A percentile compares a stretch with the other conserved stretches of the same genome.
Evolutionary conservation across 2,329 filamentous ascomycete genomes (phyloP).

Genomic region (Epichloe hybrida): DNA sequence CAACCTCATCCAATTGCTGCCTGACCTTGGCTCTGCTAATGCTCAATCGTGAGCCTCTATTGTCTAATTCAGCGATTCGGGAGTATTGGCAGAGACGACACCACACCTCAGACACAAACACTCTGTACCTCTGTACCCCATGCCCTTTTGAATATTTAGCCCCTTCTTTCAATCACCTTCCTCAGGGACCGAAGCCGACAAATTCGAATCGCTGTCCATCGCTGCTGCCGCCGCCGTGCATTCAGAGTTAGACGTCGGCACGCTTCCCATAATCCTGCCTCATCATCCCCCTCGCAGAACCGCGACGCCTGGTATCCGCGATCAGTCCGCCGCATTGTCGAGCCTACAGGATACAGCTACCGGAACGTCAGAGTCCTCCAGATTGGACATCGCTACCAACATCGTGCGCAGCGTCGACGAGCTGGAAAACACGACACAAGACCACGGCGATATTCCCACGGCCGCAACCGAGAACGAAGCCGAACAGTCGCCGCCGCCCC

Average conservation of each 20-base stretch:
- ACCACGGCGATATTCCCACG: constrained; percentile 11
- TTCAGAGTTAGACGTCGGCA: background rate
- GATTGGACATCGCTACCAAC: constrained; percentile 18
- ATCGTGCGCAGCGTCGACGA: constrained; percentile 14
- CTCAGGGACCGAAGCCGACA: background rate
- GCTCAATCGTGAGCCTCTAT: background rate
- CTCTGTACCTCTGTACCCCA: too few relatives aligned
- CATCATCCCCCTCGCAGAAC: background rate
- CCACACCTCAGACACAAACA: too few relatives aligned
- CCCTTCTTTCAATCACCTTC: background rate
- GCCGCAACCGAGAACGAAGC: constrained; percentile 13
- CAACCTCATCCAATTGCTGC: constrained; percentile 1
- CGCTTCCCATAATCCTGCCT: background rate
- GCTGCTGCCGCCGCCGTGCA: background rate
- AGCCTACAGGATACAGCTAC: constrained; percentile 18
- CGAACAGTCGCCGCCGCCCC: constrained; percentile 41
- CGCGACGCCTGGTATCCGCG: constrained; percentile 9
- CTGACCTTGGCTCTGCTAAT: background rate
- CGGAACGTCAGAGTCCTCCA: constrained; percentile 22
- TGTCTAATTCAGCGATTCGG: background rate
- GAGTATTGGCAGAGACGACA: background rate
- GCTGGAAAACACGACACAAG: constrained; percentile 10
- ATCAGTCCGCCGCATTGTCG: constrained; percentile 26
- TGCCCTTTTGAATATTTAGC: background rate
- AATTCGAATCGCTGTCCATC: background rate